A percentile compares a stretch with the other conserved stretches of the same genome.
Evolutionary conservation across 2,329 filamentous ascomycete genomes (phyloP).

Genomic region (Colletotrichum tofieldiae): DNA sequence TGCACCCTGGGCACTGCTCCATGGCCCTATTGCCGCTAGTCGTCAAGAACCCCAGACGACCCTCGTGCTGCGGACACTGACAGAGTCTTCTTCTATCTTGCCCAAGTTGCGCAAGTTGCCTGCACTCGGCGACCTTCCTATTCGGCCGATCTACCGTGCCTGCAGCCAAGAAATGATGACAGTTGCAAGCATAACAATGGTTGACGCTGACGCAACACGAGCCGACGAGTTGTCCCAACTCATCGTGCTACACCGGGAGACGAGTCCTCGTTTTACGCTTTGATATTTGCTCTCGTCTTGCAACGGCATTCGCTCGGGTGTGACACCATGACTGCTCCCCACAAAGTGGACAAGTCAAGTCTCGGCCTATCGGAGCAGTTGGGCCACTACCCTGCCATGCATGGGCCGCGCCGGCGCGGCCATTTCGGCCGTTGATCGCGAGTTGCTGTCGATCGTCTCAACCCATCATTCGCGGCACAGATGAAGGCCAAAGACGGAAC

Average conservation of each 20-base stretch:
- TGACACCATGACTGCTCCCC: conserved; percentile 29
- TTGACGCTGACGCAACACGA: conserved; percentile 5
- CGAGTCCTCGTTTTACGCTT: conserved; percentile 7
- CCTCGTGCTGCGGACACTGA: background rate
- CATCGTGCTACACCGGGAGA: background rate
- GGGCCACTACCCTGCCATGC: conserved; percentile 19
- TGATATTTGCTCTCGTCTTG: conserved; percentile 25
- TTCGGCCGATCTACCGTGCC: conserved; percentile 3
- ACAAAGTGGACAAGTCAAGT: background rate
- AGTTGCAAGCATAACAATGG: background rate
- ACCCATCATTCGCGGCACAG: background rate
- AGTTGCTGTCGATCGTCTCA: background rate
- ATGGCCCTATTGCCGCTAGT: background rate
- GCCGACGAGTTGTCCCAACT: background rate
- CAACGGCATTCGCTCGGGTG: conserved; percentile 20
- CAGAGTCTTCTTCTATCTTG: background rate
- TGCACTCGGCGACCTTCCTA: conserved; percentile 16
- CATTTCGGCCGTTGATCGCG: conserved; percentile 3
- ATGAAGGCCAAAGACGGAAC: background rate
- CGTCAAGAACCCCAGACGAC: conserved; percentile 5
- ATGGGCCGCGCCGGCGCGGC: background rate
- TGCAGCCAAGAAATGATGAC: background rate
- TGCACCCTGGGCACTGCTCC: background rate
- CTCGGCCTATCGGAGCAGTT: conserved; percentile 22
- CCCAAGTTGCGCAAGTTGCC: background rate